Conservation (phyloP, 2,329 filamentous ascomycete genomes). For the Colletotrichum sp. region DNA sequence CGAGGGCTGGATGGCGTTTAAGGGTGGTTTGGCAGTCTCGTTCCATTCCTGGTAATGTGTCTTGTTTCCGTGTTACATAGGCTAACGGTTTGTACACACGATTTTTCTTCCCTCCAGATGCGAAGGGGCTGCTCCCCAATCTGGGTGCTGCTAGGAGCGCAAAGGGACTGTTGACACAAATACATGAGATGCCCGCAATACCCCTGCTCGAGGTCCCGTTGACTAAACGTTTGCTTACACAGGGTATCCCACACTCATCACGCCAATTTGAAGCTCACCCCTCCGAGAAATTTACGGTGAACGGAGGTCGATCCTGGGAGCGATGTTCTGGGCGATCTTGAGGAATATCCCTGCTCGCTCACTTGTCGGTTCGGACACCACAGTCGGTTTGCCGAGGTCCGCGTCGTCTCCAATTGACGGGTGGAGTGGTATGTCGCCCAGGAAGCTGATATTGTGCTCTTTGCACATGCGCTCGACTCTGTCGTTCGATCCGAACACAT, state of each 20-base stretch:
- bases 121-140: not conserved
- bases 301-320: constrained; percentile 42
- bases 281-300: not conserved
- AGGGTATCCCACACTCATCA: constrained; percentile 15
- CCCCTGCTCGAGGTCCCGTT: constrained; percentile 10
- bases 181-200: constrained; percentile 20
- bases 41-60: constrained; percentile 22
- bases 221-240: constrained; percentile 20
- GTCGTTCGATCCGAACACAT: constrained; percentile 74
- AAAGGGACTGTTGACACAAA: constrained; percentile 10
- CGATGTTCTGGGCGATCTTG: constrained; percentile 66
- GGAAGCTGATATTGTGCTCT: constrained; percentile 76
- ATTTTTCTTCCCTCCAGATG: not conserved
- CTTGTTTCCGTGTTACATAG: constrained; percentile 18
- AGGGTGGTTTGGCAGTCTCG: constrained; percentile 18
- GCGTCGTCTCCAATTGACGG: constrained; percentile 86
- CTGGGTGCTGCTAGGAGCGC: not conserved
- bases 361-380: constrained; percentile 84
- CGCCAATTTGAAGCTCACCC: not conserved
- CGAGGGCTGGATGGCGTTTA: constrained; percentile 24
- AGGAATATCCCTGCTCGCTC: constrained; percentile 75
- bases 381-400: constrained; percentile 85
- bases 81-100: constrained; percentile 19
- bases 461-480: constrained; percentile 73
- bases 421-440: constrained; percentile 90